A percentile compares a stretch with the other conserved stretches of the same genome.
Evolutionary conservation across 192 early-diverging fungal species (phyloP).

Genomic region (Entrophospora sp.): DNA sequence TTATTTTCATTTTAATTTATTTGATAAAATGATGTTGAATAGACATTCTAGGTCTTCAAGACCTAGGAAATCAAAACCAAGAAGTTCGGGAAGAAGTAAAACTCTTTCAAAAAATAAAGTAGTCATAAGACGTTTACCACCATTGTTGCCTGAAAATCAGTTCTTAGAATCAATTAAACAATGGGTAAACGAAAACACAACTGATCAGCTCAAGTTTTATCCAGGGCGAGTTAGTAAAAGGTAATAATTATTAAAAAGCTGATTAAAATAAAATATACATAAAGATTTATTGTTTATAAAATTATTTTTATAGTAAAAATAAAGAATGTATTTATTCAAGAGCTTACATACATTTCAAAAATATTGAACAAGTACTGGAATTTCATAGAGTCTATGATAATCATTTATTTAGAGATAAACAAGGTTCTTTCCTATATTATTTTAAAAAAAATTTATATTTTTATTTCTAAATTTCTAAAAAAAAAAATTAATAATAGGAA

Average conservation of each 20-base stretch:
- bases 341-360: slow-evolving; percentile 69
- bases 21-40: too few relatives aligned
- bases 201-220: slow-evolving; percentile 48
- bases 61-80: slow-evolving; percentile 17
- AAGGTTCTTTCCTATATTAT: slow-evolving; percentile 27
- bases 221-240: slow-evolving; percentile 68
- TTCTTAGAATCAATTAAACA: slow-evolving; percentile 53
- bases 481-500: slow-evolving; percentile 36
- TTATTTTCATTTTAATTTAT: too few relatives aligned
- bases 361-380: slow-evolving; percentile 52
- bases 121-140: slow-evolving; percentile 67
- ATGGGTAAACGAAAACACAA: slow-evolving; percentile 38
- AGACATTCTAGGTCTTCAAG: too few relatives aligned
- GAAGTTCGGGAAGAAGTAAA: slow-evolving; percentile 28
- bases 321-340: slow-evolving; percentile 64
- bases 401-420: slow-evolving; percentile 62
- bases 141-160: slow-evolving; percentile 61
- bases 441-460: slow-evolving; percentile 16
- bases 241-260: slow-evolving; percentile 29
- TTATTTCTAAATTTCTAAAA: neutral
- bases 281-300: neutral
- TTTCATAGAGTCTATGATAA: slow-evolving; percentile 73
- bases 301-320: slow-evolving; percentile 46
- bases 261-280: neutral
- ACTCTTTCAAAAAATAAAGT: slow-evolving; percentile 50